These are phyloP conservation scores for Chytriomyces sp. DNA, from an alignment of 192 early-diverging fungal genomes.

Conservation along the genomic window DNA sequence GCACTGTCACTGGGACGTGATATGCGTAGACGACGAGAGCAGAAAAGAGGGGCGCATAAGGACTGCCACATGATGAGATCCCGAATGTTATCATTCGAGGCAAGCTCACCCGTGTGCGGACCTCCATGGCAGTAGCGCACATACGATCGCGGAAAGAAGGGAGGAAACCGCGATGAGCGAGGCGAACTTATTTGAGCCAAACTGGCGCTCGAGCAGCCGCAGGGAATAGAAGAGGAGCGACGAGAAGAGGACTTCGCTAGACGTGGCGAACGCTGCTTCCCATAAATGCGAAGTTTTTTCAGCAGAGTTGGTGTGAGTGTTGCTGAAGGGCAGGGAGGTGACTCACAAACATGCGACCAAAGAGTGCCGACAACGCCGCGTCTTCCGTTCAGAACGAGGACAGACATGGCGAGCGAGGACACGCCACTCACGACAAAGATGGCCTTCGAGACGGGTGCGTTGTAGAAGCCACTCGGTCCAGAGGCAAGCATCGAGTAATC, in stretches of 20 bases:
- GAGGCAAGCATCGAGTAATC: background rate
- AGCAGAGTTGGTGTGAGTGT: too few relatives aligned
- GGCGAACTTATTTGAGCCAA: constrained; percentile 39
- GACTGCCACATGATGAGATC: constrained; percentile 21
- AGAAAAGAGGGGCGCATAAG: constrained; percentile 42
- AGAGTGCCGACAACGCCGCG: background rate
- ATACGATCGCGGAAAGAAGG: constrained; percentile 26
- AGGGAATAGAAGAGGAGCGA: constrained; percentile 44
- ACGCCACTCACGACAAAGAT: constrained; percentile 40
- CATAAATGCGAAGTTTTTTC: background rate
- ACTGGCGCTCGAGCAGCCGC: constrained; percentile 44
- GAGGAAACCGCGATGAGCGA: constrained; percentile 30
- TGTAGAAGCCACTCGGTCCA: constrained; percentile 32
- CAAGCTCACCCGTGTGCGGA: too few relatives aligned
- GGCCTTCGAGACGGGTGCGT: constrained; percentile 50
- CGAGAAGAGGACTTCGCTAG: constrained; percentile 44
- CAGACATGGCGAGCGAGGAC: constrained; percentile 29
- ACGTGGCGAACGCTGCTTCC: constrained; percentile 29
- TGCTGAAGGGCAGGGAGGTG: too few relatives aligned
- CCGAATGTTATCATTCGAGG: background rate
- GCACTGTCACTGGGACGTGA: constrained; percentile 32
- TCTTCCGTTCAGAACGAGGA: constrained; percentile 1
- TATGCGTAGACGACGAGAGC: constrained; percentile 26
- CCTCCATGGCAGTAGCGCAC: too few relatives aligned
- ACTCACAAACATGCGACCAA: background rate